Evolutionary conservation across 768 basidiomycete species (phyloP).

Genomic region (Hypholoma fasciculare): DNA sequence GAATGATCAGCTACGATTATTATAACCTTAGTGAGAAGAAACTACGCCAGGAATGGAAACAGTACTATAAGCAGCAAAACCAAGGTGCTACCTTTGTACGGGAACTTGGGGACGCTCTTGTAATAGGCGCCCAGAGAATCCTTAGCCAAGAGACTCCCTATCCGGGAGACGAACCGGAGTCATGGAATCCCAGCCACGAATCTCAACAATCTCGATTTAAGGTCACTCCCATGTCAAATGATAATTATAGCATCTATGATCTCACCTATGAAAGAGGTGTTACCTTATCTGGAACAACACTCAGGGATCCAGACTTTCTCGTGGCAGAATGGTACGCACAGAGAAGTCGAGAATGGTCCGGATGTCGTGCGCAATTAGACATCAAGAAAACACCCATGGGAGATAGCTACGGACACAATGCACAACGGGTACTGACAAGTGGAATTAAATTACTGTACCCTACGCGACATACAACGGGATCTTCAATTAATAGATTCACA

Average conservation of each 20-base stretch:
- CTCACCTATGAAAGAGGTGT: not conserved
- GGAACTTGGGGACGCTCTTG: not conserved
- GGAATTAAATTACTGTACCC: not conserved
- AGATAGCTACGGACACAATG: not conserved
- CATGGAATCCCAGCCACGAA: not conserved
- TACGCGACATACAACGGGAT: not conserved
- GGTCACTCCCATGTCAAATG: not conserved
- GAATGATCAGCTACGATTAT: not conserved
- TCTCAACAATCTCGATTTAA: not conserved
- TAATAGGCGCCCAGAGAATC: not conserved
- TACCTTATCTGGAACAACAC: not conserved
- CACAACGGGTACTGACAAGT: not conserved
- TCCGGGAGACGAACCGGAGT: not conserved
- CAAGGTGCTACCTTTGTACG: not conserved
- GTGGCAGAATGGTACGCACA: not conserved
- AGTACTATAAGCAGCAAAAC: not conserved
- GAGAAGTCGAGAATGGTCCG: not conserved
- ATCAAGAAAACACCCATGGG: not conserved
- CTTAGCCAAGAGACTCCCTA: not conserved
- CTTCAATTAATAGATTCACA: not conserved
- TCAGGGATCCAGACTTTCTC: not conserved
- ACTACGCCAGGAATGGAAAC: not conserved
- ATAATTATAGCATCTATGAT: not conserved
- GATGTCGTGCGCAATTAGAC: not conserved
- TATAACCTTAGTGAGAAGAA: not conserved